phyloP scores from a whole-genome alignment of 768 basidiomycete genomes.

The Trametes villosa region DNA sequence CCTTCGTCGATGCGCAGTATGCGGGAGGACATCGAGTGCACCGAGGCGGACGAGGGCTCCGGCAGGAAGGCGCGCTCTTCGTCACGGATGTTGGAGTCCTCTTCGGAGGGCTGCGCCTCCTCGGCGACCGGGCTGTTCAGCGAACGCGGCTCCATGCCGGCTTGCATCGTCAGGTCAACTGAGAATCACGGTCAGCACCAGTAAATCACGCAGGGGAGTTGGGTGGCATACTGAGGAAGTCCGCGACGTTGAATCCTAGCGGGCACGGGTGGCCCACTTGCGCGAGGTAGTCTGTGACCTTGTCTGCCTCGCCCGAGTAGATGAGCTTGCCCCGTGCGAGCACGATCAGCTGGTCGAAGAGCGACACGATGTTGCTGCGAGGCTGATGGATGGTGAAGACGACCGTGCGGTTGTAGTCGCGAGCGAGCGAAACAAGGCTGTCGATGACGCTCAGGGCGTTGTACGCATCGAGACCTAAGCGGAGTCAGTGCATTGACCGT shows the following conservation, averaged over 20 bases:
- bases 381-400: constrained; percentile 99
- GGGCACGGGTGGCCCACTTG: constrained; percentile 85
- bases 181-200: constrained; percentile 7
- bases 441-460: constrained; percentile 97
- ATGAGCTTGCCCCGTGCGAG: constrained; percentile 84
- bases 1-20: constrained; percentile 33
- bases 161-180: constrained; percentile 52
- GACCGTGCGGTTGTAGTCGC: constrained; percentile 91
- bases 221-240: constrained; percentile 89
- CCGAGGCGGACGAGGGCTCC: constrained; percentile 37
- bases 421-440: constrained; percentile 80
- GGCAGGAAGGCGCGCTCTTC: constrained; percentile 66
- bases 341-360: constrained; percentile 91
- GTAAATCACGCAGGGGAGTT: background rate
- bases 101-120: constrained; percentile 37
- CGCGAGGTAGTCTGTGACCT: constrained; percentile 82
- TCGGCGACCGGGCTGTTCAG: constrained; percentile 35
- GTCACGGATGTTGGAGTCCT: constrained; percentile 54
- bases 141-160: constrained; percentile 42
- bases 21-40: constrained; percentile 40
- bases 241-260: constrained; percentile 94
- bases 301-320: constrained; percentile 78
- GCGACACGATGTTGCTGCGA: constrained; percentile 93
- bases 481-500: background rate
- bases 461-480: constrained; percentile 85